Base-by-base conservation (phyloP, 2,329 filamentous ascomycete species). In the Trichoderma semiorbis region DNA sequence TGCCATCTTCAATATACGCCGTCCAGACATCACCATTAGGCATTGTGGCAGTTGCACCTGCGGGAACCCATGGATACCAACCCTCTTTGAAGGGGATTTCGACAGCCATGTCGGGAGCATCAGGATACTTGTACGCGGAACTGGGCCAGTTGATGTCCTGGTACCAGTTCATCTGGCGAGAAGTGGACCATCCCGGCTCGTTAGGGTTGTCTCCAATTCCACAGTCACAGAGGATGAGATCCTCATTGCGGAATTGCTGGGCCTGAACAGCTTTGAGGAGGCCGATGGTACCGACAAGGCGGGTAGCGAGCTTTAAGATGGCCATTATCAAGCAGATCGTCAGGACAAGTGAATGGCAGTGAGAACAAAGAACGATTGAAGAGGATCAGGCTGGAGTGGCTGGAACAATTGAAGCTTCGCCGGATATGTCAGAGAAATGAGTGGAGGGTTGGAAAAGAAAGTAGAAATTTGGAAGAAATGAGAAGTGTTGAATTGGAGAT, bases 91-190 rank as follows among this genome's bases (percentile, higher is more conserved):
- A 84, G 1, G 82, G 82, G 60, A 84, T 77, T 73, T 84, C 78
- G 14, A 83, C 80, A 18, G 79, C 78, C 79, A 83, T 78, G 39
- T 83, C 78, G 12, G 82, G 81, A 30, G 79, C 78, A 16, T 78
- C 76, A 12, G 82, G 81, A 47, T 81, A 81, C 14, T 77, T 75
- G 34, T 79, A 79, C 47, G 77, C 79, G 34, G 78, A 77, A 5
- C 76, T 74, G 16, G 81, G 79, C 82, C 82, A 84, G 39, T 76
- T 71, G 57, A 83, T 78, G 11, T 82, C 78, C 60, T 80, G 69
- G 69, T 84, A 84, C 82, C 82, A 84, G 73, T 84, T 83, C 75
- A 84, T 81, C 74, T 84, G 82, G 53, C 82, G 82, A 58, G 82
- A 84, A 6, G 82, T 84, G 7, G 82, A 84, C 82, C 82, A 84